phyloP scores from a whole-genome alignment of 345 rosid species.

The Isatis tinctoria region DNA sequence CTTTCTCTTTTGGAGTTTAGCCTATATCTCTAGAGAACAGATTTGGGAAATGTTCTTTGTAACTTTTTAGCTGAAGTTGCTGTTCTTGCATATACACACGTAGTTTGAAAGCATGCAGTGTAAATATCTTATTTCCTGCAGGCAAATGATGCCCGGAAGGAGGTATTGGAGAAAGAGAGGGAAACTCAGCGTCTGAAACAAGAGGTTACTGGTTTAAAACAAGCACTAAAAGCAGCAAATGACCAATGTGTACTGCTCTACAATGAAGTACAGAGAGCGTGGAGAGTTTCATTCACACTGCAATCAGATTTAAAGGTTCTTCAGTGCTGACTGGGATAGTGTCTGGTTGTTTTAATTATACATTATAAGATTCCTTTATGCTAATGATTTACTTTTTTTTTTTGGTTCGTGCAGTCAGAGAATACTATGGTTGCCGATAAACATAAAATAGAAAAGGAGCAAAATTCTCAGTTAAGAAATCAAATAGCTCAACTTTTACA shows the following conservation, averaged over 20 bases:
- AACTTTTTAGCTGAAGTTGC: background rate
- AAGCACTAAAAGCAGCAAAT: conserved; percentile 84
- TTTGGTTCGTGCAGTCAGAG: conserved; percentile 66
- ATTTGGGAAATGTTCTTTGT: background rate
- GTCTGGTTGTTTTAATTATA: background rate
- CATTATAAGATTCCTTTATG: background rate
- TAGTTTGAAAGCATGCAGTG: background rate
- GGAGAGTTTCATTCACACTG: conserved; percentile 93
- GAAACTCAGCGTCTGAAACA: conserved; percentile 76
- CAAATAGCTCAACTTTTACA: conserved; percentile 70
- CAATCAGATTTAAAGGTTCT: conserved; percentile 93
- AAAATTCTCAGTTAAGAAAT: conserved; percentile 72
- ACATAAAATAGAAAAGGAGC: conserved; percentile 76
- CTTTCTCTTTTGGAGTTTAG: background rate
- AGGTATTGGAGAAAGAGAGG: conserved; percentile 82
- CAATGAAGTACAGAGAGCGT: conserved; percentile 98
- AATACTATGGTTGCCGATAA: conserved; percentile 75
- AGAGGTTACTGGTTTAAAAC: conserved; percentile 68
- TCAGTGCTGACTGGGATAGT: conserved; percentile 13
- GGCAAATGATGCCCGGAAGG: conserved; percentile 96
- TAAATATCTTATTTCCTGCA: conserved; percentile 27
- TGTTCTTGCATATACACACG: background rate
- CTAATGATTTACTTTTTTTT: background rate
- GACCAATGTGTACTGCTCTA: conserved; percentile 88
- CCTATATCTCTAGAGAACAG: background rate